Evolutionary conservation across 2,329 filamentous ascomycete genomes (phyloP).

Genomic region (Verticillium dahliae): DNA sequence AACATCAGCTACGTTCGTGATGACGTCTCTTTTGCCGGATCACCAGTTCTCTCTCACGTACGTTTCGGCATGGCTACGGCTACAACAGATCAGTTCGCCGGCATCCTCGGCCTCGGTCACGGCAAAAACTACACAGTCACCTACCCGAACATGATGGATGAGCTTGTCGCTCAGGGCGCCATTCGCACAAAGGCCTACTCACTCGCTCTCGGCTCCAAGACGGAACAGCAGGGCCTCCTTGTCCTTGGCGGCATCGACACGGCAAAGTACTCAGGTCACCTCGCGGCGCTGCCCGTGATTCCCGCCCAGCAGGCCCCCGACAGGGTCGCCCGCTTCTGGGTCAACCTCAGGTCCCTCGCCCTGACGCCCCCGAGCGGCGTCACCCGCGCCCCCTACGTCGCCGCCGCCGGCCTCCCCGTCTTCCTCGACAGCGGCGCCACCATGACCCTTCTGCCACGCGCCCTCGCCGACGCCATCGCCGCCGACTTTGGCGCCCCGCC

Average conservation of each 20-base stretch:
- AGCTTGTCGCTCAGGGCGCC: conserved; percentile 40
- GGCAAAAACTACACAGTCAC: conserved; percentile 36
- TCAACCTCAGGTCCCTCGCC: conserved; percentile 37
- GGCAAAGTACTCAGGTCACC: conserved; percentile 53
- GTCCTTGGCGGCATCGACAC: conserved; percentile 64
- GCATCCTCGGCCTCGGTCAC: conserved; percentile 73
- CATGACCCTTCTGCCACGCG: conserved; percentile 57
- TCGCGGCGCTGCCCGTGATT: conserved; percentile 56
- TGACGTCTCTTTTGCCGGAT: conserved; percentile 34
- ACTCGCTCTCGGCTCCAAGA: conserved; percentile 57
- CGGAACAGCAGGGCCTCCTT: conserved; percentile 54
- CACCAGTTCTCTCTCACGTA: conserved; percentile 38
- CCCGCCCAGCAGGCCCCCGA: conserved; percentile 48
- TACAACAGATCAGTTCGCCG: conserved; percentile 39
- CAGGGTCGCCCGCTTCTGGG: conserved; percentile 44
- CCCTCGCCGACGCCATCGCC: conserved; percentile 43
- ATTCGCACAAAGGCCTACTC: conserved; percentile 59
- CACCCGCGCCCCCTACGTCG: conserved; percentile 14
- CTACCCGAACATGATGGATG: conserved; percentile 47
- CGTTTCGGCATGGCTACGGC: conserved; percentile 60
- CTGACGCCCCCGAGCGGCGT: conserved; percentile 30
- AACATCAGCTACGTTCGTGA: conserved; percentile 44
- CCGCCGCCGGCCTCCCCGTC: conserved; percentile 40
- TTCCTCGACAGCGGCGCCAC: conserved; percentile 68
- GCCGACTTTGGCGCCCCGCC: conserved; percentile 36